Evolutionary conservation across 179 eudicot species (phyloP), one percentile per base, ranked within the genome.

Genomic region (Drosera spatulata): DNA sequence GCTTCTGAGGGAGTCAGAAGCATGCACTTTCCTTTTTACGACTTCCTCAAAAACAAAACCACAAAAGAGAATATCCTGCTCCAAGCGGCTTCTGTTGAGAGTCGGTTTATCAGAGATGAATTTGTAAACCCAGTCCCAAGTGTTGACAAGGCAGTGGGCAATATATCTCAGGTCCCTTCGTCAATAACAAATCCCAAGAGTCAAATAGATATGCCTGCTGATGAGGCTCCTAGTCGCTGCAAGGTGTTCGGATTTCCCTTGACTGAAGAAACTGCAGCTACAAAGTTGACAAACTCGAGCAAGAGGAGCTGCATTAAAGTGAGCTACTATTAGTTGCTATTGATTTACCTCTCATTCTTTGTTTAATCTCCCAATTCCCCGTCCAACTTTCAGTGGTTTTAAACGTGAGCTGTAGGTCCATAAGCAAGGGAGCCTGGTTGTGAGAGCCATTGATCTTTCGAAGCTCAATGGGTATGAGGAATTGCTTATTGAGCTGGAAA

Each of bases 231-330:
- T 5, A 65, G 77, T 51, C 68, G 60, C 22, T 77, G 79, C 54
- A 89, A 84, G 62, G 57, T 90, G 55, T 90, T 87, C 68, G 95
- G 95, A 6, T 78, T 84, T 71, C 66, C 83, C 49, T 75, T 89
- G 73, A 76, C 76, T 12, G 72, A 58, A 48, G 91, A 79, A 50
- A 58, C 75, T 53, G 48, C 77, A 9, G 52, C 63, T 7, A 41
- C 77, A 49, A 77, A 70, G 56, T 56, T 71, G 39, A 78, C 73
- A 59, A 70, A 82, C 66, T 74, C 82, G 41, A 75, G 75, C 70
- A 85, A 77, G 77, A 73, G 95, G 74, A 84, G 89, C 60, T 90
- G 97, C 69, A 90, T 91, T 59, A 90, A 90, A 87, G 97, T 87
- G 69, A 53, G 74, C 58, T 61, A 52, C 61, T 54, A 42, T 38